These are phyloP conservation scores for Platanthera zijinensis DNA, from an alignment of 106 monocot genomes.

Conservation along the genomic window DNA sequence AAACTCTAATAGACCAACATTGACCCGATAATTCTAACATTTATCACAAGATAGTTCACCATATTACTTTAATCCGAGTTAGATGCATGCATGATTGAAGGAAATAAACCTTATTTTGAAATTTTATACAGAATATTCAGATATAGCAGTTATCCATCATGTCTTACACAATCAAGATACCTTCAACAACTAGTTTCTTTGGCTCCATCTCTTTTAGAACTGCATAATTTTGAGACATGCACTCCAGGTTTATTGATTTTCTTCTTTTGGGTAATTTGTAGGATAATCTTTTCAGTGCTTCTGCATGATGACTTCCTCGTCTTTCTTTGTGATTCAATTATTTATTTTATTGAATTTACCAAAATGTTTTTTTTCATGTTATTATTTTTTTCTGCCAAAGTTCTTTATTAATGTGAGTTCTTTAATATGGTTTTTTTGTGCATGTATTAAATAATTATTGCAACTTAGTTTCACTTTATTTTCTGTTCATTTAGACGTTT, in stretches of 20 bases:
- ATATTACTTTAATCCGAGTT: not conserved
- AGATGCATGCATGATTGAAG: not conserved
- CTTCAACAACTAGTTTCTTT: not conserved
- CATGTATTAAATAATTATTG: not conserved
- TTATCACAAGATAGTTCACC: not conserved
- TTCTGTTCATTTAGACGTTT: not conserved
- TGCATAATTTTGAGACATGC: not conserved
- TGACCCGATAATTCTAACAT: no score
- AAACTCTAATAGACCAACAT: no score
- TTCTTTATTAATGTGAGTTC: not conserved
- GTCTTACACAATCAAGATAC: not conserved
- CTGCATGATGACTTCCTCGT: not conserved
- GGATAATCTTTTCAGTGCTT: not conserved
- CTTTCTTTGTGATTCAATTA: no score
- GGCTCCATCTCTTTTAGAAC: not conserved
- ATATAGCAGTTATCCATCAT: not conserved
- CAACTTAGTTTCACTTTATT: not conserved
- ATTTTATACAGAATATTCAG: not conserved
- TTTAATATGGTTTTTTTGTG: not conserved
- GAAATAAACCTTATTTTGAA: not conserved
- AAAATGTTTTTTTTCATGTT: not conserved
- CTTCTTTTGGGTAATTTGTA: not conserved
- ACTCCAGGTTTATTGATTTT: not conserved
- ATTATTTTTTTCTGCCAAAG: not conserved
- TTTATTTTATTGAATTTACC: not conserved